Base-by-base conservation (phyloP, 208 protist species). In the Herpetomonas samuelpessoai region DNA sequence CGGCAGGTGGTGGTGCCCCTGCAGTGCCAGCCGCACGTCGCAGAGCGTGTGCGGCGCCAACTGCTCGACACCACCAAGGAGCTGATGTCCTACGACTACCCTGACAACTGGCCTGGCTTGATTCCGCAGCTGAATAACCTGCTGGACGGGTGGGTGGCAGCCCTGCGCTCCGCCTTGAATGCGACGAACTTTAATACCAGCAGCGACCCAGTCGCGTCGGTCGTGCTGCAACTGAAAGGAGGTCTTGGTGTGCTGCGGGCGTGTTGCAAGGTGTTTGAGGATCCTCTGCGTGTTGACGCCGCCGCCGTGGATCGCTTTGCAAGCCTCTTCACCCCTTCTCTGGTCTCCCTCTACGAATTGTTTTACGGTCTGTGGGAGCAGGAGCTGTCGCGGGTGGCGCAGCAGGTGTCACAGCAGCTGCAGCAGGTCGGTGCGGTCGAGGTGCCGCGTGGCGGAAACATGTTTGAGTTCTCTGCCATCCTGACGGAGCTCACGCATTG, bases 71-170 rank as follows among this genome's bases (percentile, higher is more conserved):
- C 89, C 1, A 82, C 74, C 29, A 71, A 65, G 25, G 76, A 89
- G n/a, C 48, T 95, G 28, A 76, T 93, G 46, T 44, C 30, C 14
- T 84, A 88, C 55, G 89, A 95, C 68, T 95, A 80, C 50, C 83
- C 83, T 2, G 29, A 71, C 9, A 62, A 58, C 24, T 95, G 89
- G 86, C 71, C 77, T 9, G 71, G 66, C 22, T 60, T 92, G 24
- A 71, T 95, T 57, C 68, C 74, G 10, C 79, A 91, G 52, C 46
- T 88, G 4, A 76, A 67, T 21, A 29, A 56, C 18, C 61, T 95
- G 25, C 30, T 92, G 7, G 62, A 71, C 14, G 59, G 71, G 24
- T 79, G 71, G 54, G 67, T 71, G 52, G 54, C 30, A 2, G 51
- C 61, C 39, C 62, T 82, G 45, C 57, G 65, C n/a, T n/a, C n/a